Evolutionary conservation across 2,329 filamentous ascomycete genomes (phyloP).

Genomic region (Aspergillus flavus): DNA sequence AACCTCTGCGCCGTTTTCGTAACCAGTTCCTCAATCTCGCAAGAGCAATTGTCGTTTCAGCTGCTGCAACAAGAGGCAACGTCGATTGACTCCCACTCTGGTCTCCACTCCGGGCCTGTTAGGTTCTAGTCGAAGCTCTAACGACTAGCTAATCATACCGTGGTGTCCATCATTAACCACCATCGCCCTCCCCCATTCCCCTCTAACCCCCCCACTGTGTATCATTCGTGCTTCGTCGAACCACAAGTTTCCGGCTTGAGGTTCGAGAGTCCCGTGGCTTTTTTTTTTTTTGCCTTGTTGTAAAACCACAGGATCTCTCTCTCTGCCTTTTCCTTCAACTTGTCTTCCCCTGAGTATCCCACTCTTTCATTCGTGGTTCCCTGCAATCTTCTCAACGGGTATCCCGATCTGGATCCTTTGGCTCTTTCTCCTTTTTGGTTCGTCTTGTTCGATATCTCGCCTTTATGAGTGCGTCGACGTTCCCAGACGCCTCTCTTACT

Average conservation of each 20-base stretch:
- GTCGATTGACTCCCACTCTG: neutral
- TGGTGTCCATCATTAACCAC: slow-evolving; percentile 26
- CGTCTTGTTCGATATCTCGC: slow-evolving; percentile 26
- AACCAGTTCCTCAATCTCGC: slow-evolving; percentile 12
- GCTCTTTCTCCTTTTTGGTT: slow-evolving; percentile 15
- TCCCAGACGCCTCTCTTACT: slow-evolving; percentile 44
- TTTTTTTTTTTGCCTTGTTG: slow-evolving; percentile 22
- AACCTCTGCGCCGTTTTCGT: slow-evolving; percentile 32
- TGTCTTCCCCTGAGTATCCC: slow-evolving; percentile 21
- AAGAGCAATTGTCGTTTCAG: slow-evolving; percentile 1
- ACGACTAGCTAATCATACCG: slow-evolving; percentile 24
- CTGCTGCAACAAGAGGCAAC: neutral
- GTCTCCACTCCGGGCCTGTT: slow-evolving; percentile 29
- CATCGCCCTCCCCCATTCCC: slow-evolving; percentile 12
- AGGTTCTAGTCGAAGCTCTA: slow-evolving; percentile 11
- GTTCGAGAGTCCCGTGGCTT: slow-evolving; percentile 30
- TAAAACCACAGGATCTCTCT: slow-evolving; percentile 28
- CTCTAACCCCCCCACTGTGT: slow-evolving; percentile 22
- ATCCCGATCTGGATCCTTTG: slow-evolving; percentile 26
- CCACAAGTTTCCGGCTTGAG: slow-evolving; percentile 21
- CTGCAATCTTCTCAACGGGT: slow-evolving; percentile 24
- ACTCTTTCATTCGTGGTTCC: slow-evolving; percentile 28
- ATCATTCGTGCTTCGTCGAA: slow-evolving; percentile 27
- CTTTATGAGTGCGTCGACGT: slow-evolving; percentile 48
- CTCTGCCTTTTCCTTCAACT: slow-evolving; percentile 22